phyloP scores from a whole-genome alignment of 2,329 filamentous ascomycete species.

The Moelleriella libera region DNA sequence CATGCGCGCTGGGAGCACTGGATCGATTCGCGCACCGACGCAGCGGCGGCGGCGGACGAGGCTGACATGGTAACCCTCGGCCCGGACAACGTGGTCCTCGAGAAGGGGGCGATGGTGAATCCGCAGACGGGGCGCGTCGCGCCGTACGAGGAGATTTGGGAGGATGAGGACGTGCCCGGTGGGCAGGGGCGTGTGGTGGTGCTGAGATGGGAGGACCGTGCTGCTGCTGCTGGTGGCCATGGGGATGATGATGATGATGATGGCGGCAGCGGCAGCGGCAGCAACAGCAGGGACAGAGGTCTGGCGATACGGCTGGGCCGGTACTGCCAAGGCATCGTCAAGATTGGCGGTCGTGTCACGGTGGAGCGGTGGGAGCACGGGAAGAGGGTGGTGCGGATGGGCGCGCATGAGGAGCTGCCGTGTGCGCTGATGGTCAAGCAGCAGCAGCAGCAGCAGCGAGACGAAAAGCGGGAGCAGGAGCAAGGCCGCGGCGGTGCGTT shows the following conservation, averaged over 20 bases:
- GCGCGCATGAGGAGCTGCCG: slow-evolving; percentile 16
- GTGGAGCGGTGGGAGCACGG: slow-evolving; percentile 38
- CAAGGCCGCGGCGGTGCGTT: too few species aligned
- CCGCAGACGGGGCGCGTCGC: slow-evolving; percentile 33
- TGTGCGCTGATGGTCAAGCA: slow-evolving; percentile 11
- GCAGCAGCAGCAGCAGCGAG: not conserved
- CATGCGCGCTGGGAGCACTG: slow-evolving; percentile 37
- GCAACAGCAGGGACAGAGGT: slow-evolving; percentile 21
- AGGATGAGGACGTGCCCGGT: slow-evolving; percentile 21
- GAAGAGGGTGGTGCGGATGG: slow-evolving; percentile 21
- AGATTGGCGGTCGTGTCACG: slow-evolving; percentile 21
- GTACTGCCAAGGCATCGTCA: slow-evolving; percentile 41
- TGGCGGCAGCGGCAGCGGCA: too few species aligned
- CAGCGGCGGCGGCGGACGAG: slow-evolving; percentile 30
- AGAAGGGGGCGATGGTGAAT: slow-evolving; percentile 46
- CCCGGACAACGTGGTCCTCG: slow-evolving; percentile 30
- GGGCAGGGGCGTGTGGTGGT: slow-evolving; percentile 19
- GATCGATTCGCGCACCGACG: slow-evolving; percentile 37
- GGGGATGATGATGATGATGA: too few species aligned
- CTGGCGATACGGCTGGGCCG: slow-evolving; percentile 38
- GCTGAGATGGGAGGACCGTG: slow-evolving; percentile 19
- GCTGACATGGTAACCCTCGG: slow-evolving; percentile 34
- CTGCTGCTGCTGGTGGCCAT: too few species aligned
- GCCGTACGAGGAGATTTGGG: slow-evolving; percentile 56
- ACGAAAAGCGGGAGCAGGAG: too few species aligned